Base-by-base conservation (phyloP, 177 flowering plant genomes). In the Vitis hybrid region DNA sequence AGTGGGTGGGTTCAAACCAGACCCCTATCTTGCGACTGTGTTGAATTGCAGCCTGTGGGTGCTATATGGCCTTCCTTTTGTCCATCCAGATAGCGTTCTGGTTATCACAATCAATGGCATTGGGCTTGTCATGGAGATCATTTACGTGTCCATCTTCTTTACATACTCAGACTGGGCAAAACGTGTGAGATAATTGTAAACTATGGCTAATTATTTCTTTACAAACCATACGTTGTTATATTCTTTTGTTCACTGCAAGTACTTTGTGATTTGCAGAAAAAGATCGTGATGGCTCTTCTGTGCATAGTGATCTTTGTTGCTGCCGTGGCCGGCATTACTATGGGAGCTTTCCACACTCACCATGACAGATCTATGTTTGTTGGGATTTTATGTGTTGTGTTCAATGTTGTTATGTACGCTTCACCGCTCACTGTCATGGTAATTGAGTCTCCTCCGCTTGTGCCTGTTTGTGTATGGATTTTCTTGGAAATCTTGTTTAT, bases 41-140 rank as follows among this genome's bases (percentile, higher is more conserved):
- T 9, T 82, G 63, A 85, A 80, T 57, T 83, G 88, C 64, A 6
- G 66, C 57, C 49, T 85, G 62, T 83, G 88, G 88, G 66, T 78
- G 4, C 75, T 83, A 65, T 85, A 84, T 48, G 86, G 86, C 7
- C 58, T 80, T 2, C 88, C 90, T 7, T 3, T 78, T 14, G 85
- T 84, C 3, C 82, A 78, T 41, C 87, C 86, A 4, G 66, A 86
- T 64, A 84, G 84, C 76, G 50, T 57, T 21, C 80, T 86, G 2
- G 82, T 85, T 8, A 15, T 76, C 64, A 84, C 89, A 62, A 82
- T 82, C 53, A 86, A 86, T 32, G 70, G 77, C 0, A 14, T 69
- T 15, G 89, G 89, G 0, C 60, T 79, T 9, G 18, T 53, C 20
- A 21, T 86, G 17, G 87, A 82, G 79, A 7, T 66, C 52, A 4